These are phyloP conservation scores for Cornus florida DNA, from an alignment of 148 eudicot genomes.

Conservation along the genomic window DNA sequence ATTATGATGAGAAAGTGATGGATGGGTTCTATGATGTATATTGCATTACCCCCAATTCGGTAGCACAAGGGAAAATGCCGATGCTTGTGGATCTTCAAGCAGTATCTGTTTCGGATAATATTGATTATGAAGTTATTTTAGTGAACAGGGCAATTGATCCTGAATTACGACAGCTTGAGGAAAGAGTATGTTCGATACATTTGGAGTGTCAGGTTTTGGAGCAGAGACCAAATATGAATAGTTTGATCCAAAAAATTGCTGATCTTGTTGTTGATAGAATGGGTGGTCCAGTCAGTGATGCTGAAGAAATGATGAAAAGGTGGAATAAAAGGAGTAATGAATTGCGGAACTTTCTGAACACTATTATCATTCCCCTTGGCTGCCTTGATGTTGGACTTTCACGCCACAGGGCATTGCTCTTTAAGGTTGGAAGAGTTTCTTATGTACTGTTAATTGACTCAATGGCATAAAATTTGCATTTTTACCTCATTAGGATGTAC, in stretches of 20 bases:
- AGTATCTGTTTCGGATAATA: slow-evolving; percentile 49
- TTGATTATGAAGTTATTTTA: slow-evolving; percentile 71
- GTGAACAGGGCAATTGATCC: slow-evolving; percentile 68
- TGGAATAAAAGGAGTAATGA: slow-evolving; percentile 74
- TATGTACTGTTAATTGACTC: not conserved
- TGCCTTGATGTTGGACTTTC: slow-evolving; percentile 91
- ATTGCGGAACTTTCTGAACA: slow-evolving; percentile 52
- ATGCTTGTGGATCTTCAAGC: slow-evolving; percentile 75
- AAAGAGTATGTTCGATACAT: slow-evolving; percentile 56
- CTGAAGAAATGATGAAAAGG: slow-evolving; percentile 67
- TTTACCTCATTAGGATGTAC: not conserved
- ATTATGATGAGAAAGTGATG: slow-evolving; percentile 79
- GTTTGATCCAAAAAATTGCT: slow-evolving; percentile 73
- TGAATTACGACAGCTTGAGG: slow-evolving; percentile 72
- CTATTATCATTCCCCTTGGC: slow-evolving; percentile 85
- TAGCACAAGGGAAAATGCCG: slow-evolving; percentile 70
- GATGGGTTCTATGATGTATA: slow-evolving; percentile 93
- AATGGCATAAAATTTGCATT: not conserved
- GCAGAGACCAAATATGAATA: slow-evolving; percentile 34
- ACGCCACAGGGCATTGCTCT: slow-evolving; percentile 92
- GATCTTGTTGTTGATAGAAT: slow-evolving; percentile 73
- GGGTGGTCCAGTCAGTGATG: slow-evolving; percentile 94
- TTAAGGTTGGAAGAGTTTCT: slow-evolving; percentile 55
- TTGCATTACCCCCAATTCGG: slow-evolving; percentile 49
- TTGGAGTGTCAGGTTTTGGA: slow-evolving; percentile 50